Evolutionary conservation across 306 rosid species (phyloP).

Genomic region (Pachyrhizus erosus): DNA sequence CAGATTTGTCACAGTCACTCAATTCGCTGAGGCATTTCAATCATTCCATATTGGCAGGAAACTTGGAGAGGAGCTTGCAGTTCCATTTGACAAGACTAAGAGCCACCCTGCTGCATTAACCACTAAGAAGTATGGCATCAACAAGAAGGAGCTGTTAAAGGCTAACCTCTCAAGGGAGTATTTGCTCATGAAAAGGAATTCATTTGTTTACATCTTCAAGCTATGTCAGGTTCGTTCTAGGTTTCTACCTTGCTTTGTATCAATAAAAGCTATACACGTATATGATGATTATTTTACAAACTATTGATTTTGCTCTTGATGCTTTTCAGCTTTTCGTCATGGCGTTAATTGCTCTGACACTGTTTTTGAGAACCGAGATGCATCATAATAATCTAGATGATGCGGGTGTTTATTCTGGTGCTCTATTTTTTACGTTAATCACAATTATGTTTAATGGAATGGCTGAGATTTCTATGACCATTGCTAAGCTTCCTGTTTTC

Average conservation of each 20-base stretch:
- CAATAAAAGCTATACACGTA: not conserved
- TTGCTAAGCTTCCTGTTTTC: constrained; percentile 70
- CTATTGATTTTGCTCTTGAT: not conserved
- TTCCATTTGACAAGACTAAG: constrained; percentile 59
- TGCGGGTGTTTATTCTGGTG: constrained; percentile 67
- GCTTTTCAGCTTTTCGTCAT: constrained; percentile 49
- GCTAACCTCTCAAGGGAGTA: constrained; percentile 66
- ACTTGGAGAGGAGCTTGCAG: constrained; percentile 48
- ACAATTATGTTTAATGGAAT: constrained; percentile 61
- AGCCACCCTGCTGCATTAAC: constrained; percentile 67
- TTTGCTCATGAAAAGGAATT: constrained; percentile 65
- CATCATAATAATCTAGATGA: constrained; percentile 46
- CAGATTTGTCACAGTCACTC: constrained; percentile 51
- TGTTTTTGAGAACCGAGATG: constrained; percentile 80
- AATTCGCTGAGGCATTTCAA: constrained; percentile 60
- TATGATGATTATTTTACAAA: not conserved
- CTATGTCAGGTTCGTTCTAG: constrained; percentile 46
- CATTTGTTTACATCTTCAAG: constrained; percentile 64
- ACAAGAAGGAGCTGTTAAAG: constrained; percentile 57
- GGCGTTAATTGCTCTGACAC: constrained; percentile 64
- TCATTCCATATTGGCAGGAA: constrained; percentile 56
- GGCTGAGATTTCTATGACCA: constrained; percentile 66
- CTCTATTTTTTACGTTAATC: constrained; percentile 57
- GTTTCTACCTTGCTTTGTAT: not conserved
- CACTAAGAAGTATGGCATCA: constrained; percentile 54